These are phyloP conservation scores for Saururus chinensis DNA, from an alignment of 164 flowering plant genomes.

Conservation along the genomic window DNA sequence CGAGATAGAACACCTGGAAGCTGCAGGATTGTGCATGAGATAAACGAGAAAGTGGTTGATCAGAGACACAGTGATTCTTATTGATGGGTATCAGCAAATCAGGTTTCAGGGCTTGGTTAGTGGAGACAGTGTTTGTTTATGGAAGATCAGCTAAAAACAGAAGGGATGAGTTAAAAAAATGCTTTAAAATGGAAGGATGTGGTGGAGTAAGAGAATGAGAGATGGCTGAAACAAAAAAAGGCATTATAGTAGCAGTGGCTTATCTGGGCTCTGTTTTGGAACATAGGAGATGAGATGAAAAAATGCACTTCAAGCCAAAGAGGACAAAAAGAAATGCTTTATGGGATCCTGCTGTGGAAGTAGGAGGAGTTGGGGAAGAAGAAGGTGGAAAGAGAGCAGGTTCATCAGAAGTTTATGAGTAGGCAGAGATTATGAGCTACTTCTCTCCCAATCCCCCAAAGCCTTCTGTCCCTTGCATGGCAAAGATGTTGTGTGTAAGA, in stretches of 20 bases:
- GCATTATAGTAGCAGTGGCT: too few relatives aligned
- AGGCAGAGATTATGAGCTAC: neutral
- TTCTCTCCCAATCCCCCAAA: neutral
- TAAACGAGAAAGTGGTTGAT: too few relatives aligned
- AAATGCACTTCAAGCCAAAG: too few relatives aligned
- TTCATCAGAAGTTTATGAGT: neutral
- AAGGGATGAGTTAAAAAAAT: neutral
- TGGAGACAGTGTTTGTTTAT: neutral
- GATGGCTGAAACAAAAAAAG: too few relatives aligned
- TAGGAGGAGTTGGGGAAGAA: neutral
- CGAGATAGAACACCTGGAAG: too few relatives aligned
- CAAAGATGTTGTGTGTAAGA: neutral
- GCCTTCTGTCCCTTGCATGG: neutral
- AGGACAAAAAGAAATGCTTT: neutral
- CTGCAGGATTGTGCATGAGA: too few relatives aligned
- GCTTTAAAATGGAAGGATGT: neutral
- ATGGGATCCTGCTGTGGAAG: neutral
- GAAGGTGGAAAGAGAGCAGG: neutral
- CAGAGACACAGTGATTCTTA: too few relatives aligned
- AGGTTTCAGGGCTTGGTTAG: too few relatives aligned
- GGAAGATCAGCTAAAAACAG: neutral
- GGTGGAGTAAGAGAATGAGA: neutral
- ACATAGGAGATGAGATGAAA: neutral
- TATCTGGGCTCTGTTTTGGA: neutral
- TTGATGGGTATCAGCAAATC: too few relatives aligned